phyloP scores from a whole-genome alignment of 805 yeast genomes.

The Ogataea siamensis region DNA sequence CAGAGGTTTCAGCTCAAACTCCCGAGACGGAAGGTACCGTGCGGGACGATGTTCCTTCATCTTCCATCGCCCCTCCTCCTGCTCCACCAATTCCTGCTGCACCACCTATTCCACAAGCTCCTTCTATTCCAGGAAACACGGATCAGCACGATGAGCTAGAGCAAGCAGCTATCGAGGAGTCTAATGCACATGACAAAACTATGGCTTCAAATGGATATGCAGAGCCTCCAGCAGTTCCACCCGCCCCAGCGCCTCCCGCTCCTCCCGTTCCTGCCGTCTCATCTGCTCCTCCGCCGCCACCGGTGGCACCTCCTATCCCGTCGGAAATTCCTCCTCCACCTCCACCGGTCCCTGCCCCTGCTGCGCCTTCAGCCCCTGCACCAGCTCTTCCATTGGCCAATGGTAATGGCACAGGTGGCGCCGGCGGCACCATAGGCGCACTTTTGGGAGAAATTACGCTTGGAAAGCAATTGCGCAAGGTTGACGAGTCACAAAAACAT shows the following conservation, averaged over 20 bases:
- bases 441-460: slow-evolving; percentile 56
- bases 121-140: slow-evolving; percentile 24
- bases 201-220: too few relatives aligned
- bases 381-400: slow-evolving; percentile 25
- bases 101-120: slow-evolving; percentile 16
- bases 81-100: slow-evolving; percentile 20
- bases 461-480: slow-evolving; percentile 52
- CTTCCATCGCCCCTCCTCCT: slow-evolving; percentile 13
- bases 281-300: slow-evolving; percentile 5
- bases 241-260: too few relatives aligned
- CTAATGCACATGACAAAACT: too few relatives aligned
- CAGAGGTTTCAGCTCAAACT: too few relatives aligned
- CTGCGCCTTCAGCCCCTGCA: slow-evolving; percentile 37
- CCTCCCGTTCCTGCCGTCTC: too few relatives aligned
- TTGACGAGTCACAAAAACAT: slow-evolving; percentile 46
- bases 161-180: too few relatives aligned
- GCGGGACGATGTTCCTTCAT: neutral
- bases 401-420: slow-evolving; percentile 19
- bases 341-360: slow-evolving; percentile 23
- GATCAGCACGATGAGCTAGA: too few relatives aligned
- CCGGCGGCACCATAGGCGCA: slow-evolving; percentile 33
- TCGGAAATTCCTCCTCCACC: slow-evolving; percentile 20
- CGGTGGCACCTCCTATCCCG: slow-evolving; percentile 12
- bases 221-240: slow-evolving; percentile 5
- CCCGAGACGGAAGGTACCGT: slow-evolving; percentile 12